Base-by-base conservation (phyloP, 2,329 filamentous ascomycete genomes). In the Talaromyces sp. region DNA sequence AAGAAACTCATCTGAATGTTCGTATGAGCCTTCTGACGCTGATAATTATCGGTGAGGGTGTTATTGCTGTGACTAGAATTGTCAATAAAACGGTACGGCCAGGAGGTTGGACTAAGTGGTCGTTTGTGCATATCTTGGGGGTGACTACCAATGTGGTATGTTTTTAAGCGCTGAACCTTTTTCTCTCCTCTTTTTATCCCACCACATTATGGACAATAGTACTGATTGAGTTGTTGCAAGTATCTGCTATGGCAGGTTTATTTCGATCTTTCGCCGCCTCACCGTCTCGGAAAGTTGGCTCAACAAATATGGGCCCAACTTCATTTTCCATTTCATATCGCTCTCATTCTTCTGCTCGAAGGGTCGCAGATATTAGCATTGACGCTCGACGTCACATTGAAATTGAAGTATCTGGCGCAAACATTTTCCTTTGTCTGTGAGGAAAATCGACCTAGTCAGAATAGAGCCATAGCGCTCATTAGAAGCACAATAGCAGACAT, bases 21-120 rank as follows among this genome's bases (percentile, higher is more conserved):
- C 79, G 86, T 9, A 81, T 88, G 78, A 81, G 80, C 11, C 74
- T 87, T 2, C 73, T 88, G 50, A 88, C 85, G 0, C 75, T 87
- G 43, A 86, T 88, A 55, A 84, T 88, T 51, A 80, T 88, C 52
- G 85, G 86, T 13, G 85, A 88, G 62, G 84, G 84, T 46, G 81
- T 86, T 14, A 85, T 87, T 35, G 80, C 82, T n/a, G 73, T 87
- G 24, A 80, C 79, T 20, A 79, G 80, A 24, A 73, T 75, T 64
- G 79, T 79, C 32, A 81, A 87, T 16, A 81, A 80, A 36, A 80
- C 76, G 52, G 70, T 75, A 19, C 68, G 65, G 51, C 67, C 63
- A 20, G 68, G 68, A 17, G 73, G 71, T 27, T 74, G 73, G 68
- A 73, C 72, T 7, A 70, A 68, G 45, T 73, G 68, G 64, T 73